Conservation (phyloP, 2,329 filamentous ascomycete genomes). For the Thielaviopsis musarum region DNA sequence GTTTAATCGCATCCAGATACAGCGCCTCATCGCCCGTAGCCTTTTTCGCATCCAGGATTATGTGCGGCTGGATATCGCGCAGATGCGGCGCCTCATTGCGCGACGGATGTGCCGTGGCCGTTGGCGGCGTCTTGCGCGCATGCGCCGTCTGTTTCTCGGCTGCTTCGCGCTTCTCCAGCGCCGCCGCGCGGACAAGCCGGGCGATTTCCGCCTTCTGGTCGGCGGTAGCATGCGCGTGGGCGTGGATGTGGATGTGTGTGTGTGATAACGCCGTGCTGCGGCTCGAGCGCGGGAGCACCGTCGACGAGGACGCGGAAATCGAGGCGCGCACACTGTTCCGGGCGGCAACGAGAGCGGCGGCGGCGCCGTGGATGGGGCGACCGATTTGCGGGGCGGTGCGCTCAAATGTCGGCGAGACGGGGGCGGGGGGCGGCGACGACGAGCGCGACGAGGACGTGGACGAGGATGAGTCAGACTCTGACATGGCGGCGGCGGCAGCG, state of each 20-base stretch:
- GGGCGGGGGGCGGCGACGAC: constrained; percentile 6
- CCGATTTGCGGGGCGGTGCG: constrained; percentile 9
- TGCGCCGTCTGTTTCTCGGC: constrained; percentile 40
- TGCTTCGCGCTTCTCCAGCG: constrained; percentile 35
- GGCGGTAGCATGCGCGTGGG: constrained; percentile 15
- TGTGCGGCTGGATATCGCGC: constrained; percentile 39
- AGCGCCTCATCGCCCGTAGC: constrained; percentile 63
- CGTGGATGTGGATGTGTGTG: too few relatives aligned
- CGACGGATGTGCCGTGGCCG: constrained; percentile 36
- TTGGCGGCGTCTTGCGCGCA: constrained; percentile 31
- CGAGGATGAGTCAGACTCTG: not conserved
- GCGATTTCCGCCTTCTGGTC: constrained; percentile 43
- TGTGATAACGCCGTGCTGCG: constrained; percentile 20
- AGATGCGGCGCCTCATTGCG: constrained; percentile 40
- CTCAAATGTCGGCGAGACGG: not conserved
- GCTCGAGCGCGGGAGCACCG: constrained; percentile 13
- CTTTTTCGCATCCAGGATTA: constrained; percentile 64
- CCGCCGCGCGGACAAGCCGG: constrained; percentile 41
- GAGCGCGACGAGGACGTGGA: not conserved
- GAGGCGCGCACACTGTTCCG: constrained; percentile 4
- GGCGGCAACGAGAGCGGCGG: constrained; percentile 12
- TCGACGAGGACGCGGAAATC: constrained; percentile 6
- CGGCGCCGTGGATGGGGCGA: constrained; percentile 13
- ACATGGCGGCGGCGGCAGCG: constrained; percentile 14
- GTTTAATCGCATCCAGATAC: constrained; percentile 45